Base-by-base conservation (phyloP, 148 eudicot species). In the Nepenthes gracilis region DNA sequence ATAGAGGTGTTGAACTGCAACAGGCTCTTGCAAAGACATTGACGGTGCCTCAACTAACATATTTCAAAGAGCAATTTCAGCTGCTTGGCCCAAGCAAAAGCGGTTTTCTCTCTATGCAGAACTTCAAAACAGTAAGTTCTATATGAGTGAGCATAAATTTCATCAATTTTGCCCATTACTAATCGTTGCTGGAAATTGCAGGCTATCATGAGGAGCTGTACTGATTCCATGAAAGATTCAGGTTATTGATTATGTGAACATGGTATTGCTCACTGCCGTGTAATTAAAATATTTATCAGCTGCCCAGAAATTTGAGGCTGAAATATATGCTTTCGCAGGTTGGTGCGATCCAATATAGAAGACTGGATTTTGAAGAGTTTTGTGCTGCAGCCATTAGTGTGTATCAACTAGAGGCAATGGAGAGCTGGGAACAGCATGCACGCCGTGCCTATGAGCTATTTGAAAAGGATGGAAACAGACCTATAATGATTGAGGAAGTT, bases 1-100 rank as follows among this genome's bases (percentile, higher is more conserved):
- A 23, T 23, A 23, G 23, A 65, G 47, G 6, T 1, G 2, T 13
- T 43, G 38, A 66, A 5, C 48, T n/a, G 38, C 71, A 33, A 54
- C 85, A 92, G 97, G 94, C 96, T 71, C 76, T 92, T 66, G 94
- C 97, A 33, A 92, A 74, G 82, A 88, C 97, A 54, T 74, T 92
- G 74, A 78, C 85, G 5, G 72, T 82, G 55, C 72, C 90, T 56
- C 90, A 92, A 69, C 70, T 92, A 63, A 72, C 80, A 23, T 92
- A 88, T 73, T 68, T 88, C 48, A 81, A 83, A 61, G 97, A 88
- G 48, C 97, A 92, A 67, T 92, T 92, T 69, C 77, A 85, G 63
- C 67, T 84, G 59, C 64, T 92, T 55, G 83, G 86, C 34, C 97
- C 97, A 45, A 88, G 73, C 81, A 92, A 85, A 74, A 84, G 79